Percentiles rank a stretch among this genome's conserved stretches.
Conservation (phyloP, 1,139 yeast species). For the Pichia sp. region DNA sequence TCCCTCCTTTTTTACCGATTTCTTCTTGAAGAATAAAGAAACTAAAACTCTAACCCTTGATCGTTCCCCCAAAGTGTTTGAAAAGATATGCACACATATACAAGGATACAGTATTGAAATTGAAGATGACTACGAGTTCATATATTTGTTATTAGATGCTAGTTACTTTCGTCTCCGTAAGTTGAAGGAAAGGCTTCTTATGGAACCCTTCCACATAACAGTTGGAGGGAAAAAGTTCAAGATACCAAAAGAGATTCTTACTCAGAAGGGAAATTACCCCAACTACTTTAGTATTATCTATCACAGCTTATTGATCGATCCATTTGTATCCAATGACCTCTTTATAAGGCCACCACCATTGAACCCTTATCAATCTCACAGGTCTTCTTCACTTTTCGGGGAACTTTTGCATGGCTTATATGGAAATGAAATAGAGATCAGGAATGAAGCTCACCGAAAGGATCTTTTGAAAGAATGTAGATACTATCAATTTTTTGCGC, state of each 20-base stretch:
- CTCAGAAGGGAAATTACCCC: slow-evolving; percentile 63
- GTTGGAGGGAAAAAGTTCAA: slow-evolving; percentile 61
- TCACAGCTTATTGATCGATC: slow-evolving; percentile 47
- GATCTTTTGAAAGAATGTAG: slow-evolving; percentile 63
- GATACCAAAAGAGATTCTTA: slow-evolving; percentile 52
- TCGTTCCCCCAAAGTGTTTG: slow-evolving; percentile 66
- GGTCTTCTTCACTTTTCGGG: slow-evolving; percentile 55
- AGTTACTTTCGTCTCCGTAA: slow-evolving; percentile 63
- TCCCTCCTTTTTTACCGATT: slow-evolving; percentile 58
- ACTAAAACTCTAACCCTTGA: slow-evolving; percentile 57
- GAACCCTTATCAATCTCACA: slow-evolving; percentile 48
- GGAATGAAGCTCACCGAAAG: slow-evolving; percentile 51
- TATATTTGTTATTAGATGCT: slow-evolving; percentile 66
- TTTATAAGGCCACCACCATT: slow-evolving; percentile 76
- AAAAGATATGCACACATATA: slow-evolving; percentile 61
- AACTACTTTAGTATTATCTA: slow-evolving; percentile 69
- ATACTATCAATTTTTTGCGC: slow-evolving; percentile 68
- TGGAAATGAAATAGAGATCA: slow-evolving; percentile 49
- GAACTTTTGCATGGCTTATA: slow-evolving; percentile 54
- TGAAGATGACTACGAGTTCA: slow-evolving; percentile 54
- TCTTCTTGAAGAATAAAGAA: slow-evolving; percentile 38
- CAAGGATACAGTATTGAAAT: slow-evolving; percentile 72
- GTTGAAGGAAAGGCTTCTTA: slow-evolving; percentile 45
- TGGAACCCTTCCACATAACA: slow-evolving; percentile 54
- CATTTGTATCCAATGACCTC: slow-evolving; percentile 37